phyloP scores from a whole-genome alignment of 2,329 filamentous ascomycete species.

The Trichoderma koningiopsis region DNA sequence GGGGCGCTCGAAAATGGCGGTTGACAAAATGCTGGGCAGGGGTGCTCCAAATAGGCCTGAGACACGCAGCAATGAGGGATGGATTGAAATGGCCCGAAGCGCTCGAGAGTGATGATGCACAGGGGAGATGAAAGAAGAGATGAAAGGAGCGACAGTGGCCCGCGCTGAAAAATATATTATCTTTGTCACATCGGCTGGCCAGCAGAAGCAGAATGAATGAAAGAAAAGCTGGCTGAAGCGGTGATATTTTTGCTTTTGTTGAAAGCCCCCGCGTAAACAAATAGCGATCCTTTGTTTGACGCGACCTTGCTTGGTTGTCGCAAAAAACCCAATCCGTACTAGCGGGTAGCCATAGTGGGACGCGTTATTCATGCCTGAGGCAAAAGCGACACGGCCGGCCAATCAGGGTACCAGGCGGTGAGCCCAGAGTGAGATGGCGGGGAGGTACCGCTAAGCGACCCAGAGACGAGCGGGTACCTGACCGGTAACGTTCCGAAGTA shows the following conservation, averaged over 20 bases:
- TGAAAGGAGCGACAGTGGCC: slow-evolving; percentile 31
- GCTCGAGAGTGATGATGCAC: slow-evolving; percentile 34
- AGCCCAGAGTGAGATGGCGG: background rate
- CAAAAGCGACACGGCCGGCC: background rate
- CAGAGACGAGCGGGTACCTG: background rate
- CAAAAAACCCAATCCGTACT: slow-evolving; percentile 4
- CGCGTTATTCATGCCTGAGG: slow-evolving; percentile 33
- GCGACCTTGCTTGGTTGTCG: slow-evolving; percentile 18
- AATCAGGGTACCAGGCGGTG: slow-evolving; percentile 3
- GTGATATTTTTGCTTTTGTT: slow-evolving; percentile 14
- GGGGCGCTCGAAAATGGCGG: slow-evolving; percentile 27
- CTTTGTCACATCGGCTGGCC: background rate
- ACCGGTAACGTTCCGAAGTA: background rate
- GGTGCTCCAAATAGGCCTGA: slow-evolving; percentile 31
- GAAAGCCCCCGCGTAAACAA: slow-evolving; percentile 27
- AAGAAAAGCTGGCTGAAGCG: slow-evolving; percentile 3
- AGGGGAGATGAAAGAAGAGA: slow-evolving; percentile 30
- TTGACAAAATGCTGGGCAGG: slow-evolving; percentile 29
- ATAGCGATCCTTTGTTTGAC: slow-evolving; percentile 24
- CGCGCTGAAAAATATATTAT: slow-evolving; percentile 29
- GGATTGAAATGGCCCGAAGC: slow-evolving; percentile 29
- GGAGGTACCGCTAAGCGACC: background rate
- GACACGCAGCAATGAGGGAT: slow-evolving; percentile 28
- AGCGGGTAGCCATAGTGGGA: slow-evolving; percentile 26
- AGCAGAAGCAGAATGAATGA: background rate